Evolutionary conservation across 148 eudicot genomes (phyloP), one percentile per base, ranked within the genome.

Genomic region (Polygonum maritimum): DNA sequence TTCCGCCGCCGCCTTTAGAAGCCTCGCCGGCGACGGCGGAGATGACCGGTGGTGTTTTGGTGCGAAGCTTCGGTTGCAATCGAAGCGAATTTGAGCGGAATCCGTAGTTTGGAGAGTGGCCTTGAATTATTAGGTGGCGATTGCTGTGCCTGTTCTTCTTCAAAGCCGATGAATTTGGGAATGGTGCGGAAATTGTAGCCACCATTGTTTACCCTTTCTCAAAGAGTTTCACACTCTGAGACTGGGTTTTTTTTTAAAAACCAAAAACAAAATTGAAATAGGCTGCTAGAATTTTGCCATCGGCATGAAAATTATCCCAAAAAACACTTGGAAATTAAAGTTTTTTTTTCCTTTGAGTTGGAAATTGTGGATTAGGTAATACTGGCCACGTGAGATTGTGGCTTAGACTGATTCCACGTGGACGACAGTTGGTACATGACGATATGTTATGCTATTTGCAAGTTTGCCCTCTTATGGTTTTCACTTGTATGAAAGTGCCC

Each of bases 11-110:
- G 36, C 41, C 54, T 13, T 10, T 26, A 18, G 45, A 16, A 0
- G 33, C 38, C 2, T 40, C n/a, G 51, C 60, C 12, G 78, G 91
- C 84, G 19, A 84, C 93, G 82, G 84, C 90, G 74, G 74, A 71
- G 74, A 39, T 26, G 3, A 41, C 31, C 26, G 0, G 14, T 14
- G 49, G 33, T 7, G 7, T 19, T 52, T 31, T 44, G 52, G 33
- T n/a, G 54, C 54, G 51, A 19, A 45, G 54, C 71, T 44, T 48
- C 33, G 54, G 49, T 19, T 48, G 54, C 5, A 45, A 1, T 12
- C 33, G 74, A 26, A n/a, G 36, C 10, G 49, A 51, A 48, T 22
- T 26, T 13, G 45, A 15, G 54, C 54, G 36, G 74, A 72, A 72
- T 9, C 35, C 74, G 38, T 72, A 72, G 36, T n/a, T n/a, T 38